Evolutionary conservation across 768 basidiomycete species (phyloP).

Genomic region (Kwoniella dendrophila): DNA sequence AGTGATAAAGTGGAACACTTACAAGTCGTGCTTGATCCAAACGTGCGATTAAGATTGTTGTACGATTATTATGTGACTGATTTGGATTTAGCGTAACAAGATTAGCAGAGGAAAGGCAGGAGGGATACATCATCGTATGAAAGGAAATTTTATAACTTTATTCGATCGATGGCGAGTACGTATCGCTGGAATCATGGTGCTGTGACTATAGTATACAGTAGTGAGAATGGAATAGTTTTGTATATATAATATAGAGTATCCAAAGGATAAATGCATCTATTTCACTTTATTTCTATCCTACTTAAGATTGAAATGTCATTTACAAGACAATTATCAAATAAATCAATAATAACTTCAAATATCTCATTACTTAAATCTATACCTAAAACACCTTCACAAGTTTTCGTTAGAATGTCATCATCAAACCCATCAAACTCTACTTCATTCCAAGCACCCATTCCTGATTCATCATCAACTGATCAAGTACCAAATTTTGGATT

Average conservation of each 20-base stretch:
- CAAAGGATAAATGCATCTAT: no score
- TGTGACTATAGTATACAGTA: not conserved
- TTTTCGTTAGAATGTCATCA: slow-evolving; percentile 11
- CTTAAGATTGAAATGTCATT: slow-evolving; percentile 7
- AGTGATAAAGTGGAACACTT: no score
- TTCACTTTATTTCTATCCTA: not conserved
- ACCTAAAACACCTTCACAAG: slow-evolving; percentile 10
- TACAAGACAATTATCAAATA: not conserved
- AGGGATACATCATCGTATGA: slow-evolving; percentile 4
- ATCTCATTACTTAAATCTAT: not conserved
- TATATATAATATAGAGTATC: not conserved
- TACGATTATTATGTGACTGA: no score
- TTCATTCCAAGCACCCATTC: no score
- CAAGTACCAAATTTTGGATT: slow-evolving; percentile 45
- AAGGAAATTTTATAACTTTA: not conserved
- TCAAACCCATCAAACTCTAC: not conserved
- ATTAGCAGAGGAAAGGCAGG: no score
- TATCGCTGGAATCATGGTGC: not conserved
- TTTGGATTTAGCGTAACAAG: no score
- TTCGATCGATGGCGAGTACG: slow-evolving; percentile 16
- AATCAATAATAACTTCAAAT: not conserved
- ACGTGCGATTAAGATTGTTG: no score
- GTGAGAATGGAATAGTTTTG: not conserved
- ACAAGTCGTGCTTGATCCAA: no score
- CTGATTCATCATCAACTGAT: no score